phyloP scores from a whole-genome alignment of 2,329 filamentous ascomycete genomes.

The Diaporthe caulivora region DNA sequence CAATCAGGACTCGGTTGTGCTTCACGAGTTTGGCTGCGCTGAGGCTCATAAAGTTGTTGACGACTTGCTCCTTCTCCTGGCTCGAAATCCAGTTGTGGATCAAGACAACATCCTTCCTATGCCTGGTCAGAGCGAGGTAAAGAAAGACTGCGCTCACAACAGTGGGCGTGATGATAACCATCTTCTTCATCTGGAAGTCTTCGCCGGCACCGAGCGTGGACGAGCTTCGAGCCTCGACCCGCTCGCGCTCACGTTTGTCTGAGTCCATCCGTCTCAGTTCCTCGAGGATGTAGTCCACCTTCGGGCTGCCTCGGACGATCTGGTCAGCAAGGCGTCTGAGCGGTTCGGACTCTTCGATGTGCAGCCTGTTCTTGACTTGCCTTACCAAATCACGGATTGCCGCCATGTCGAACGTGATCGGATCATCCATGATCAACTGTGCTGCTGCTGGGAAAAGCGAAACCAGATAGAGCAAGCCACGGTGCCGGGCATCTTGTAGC shows the following conservation, averaged over 20 bases:
- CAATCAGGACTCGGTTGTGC: constrained; percentile 4
- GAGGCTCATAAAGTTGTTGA: constrained; percentile 28
- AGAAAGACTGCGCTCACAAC: constrained; percentile 24
- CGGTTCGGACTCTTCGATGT: neutral
- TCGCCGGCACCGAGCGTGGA: neutral
- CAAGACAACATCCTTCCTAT: neutral
- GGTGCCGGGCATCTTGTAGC: neutral
- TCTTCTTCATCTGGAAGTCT: constrained; percentile 23
- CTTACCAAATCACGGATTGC: neutral
- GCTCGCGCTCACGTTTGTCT: neutral
- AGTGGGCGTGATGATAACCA: constrained; percentile 32
- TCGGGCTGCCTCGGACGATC: constrained; percentile 3
- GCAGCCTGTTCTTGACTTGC: neutral
- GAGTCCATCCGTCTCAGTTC: constrained; percentile 12
- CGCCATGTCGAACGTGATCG: neutral
- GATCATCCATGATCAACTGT: neutral
- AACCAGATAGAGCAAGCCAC: constrained; percentile 31
- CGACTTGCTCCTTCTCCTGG: neutral
- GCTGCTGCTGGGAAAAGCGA: constrained; percentile 34
- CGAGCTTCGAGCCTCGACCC: neutral
- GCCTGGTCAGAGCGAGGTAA: neutral
- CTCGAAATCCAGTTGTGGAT: constrained; percentile 31
- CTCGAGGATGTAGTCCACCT: constrained; percentile 16
- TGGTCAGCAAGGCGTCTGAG: neutral
- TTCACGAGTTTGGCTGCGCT: constrained; percentile 12